These are phyloP conservation scores for Fusarium albosuccineum DNA, from an alignment of 2,329 filamentous ascomycete genomes.

Conservation along the genomic window DNA sequence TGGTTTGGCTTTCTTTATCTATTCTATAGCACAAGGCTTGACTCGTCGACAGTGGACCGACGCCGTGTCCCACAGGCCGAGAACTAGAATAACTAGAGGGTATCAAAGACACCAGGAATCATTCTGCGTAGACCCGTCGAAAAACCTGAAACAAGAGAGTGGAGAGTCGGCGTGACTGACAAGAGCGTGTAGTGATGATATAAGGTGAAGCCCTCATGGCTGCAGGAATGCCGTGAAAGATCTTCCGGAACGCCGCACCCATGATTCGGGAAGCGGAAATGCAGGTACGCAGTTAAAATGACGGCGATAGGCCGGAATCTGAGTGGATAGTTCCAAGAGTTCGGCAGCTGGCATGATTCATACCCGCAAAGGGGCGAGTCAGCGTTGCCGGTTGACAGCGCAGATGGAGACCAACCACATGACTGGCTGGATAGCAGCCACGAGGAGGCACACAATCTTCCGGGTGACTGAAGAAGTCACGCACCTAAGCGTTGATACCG, in stretches of 20 bases:
- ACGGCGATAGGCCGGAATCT: slow-evolving; percentile 4
- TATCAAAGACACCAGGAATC: neutral
- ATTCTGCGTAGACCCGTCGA: slow-evolving; percentile 5
- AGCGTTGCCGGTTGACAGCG: slow-evolving; percentile 7
- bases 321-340: slow-evolving; percentile 7
- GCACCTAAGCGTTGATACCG: neutral
- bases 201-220: neutral
- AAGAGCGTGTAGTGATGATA: slow-evolving; percentile 9
- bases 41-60: neutral
- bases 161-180: neutral
- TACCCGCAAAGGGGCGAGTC: neutral
- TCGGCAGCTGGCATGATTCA: slow-evolving; percentile 30
- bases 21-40: neutral
- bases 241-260: neutral
- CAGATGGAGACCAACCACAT: slow-evolving; percentile 12
- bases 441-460: neutral
- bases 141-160: slow-evolving; percentile 19
- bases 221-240: slow-evolving; percentile 10
- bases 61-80: neutral
- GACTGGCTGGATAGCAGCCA: neutral
- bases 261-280: slow-evolving; percentile 1
- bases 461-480: neutral
- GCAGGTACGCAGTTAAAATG: slow-evolving; percentile 4
- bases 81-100: neutral
- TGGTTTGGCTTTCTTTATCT: slow-evolving; percentile 11